Conservation (phyloP, 2,329 filamentous ascomycete species). For the Peltaster fructicola region DNA sequence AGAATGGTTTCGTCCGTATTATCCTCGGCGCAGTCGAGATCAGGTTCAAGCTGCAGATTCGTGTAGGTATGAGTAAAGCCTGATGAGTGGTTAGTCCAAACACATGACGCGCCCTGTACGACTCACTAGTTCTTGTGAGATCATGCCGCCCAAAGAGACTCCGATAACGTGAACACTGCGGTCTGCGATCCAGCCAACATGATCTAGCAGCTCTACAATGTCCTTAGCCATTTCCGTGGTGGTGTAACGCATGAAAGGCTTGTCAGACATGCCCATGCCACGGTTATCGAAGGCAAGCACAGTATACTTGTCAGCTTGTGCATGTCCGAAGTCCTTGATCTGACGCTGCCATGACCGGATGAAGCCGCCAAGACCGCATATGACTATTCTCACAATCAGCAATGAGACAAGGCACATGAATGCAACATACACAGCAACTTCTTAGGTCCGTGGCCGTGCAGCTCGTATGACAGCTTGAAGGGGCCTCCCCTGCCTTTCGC, state of each 20-base stretch:
- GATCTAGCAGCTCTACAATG: conserved; percentile 48
- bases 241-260: conserved; percentile 59
- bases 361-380: conserved; percentile 55
- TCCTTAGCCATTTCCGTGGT: conserved; percentile 76
- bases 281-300: conserved; percentile 69
- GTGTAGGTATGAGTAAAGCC: conserved; percentile 25
- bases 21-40: conserved; percentile 32
- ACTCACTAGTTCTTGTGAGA: conserved; percentile 59
- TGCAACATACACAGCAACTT: too few relatives aligned
- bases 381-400: too few relatives aligned
- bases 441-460: conserved; percentile 56
- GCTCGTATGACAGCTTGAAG: conserved; percentile 58
- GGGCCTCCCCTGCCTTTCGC: conserved; percentile 58
- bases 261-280: conserved; percentile 65
- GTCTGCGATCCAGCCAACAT: conserved; percentile 48
- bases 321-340: conserved; percentile 65
- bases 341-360: conserved; percentile 65
- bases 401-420: too few relatives aligned
- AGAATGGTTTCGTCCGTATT: conserved; percentile 31
- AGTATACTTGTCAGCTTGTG: conserved; percentile 47
- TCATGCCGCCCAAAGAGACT: conserved; percentile 81
- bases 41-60: conserved; percentile 32
- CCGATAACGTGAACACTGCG: conserved; percentile 52
- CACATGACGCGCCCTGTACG: background rate
- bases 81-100: conserved; percentile 2